Conservation (phyloP, 495 filamentous ascomycete genomes). For the Elaphomyces granulatus region DNA sequence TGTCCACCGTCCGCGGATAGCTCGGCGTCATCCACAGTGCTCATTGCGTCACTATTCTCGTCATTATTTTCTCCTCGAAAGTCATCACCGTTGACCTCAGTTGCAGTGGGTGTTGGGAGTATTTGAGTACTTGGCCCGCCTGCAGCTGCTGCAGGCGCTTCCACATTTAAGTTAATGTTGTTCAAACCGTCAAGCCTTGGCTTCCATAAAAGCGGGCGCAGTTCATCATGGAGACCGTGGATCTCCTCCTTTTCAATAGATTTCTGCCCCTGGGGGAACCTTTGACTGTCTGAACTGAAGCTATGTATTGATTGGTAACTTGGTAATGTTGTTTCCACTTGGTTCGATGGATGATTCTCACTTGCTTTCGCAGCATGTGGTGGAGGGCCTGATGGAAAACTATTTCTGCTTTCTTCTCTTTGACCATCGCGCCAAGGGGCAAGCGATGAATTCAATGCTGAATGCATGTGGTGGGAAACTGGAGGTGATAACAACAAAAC, state of each 20-base stretch:
- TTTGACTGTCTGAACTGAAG: background rate
- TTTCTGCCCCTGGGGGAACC: background rate
- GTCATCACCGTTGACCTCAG: background rate
- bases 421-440: background rate
- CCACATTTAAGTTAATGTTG: background rate
- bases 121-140: background rate
- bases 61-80: background rate
- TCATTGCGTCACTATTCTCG: background rate
- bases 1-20: background rate
- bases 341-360: background rate
- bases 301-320: background rate
- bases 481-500: too few relatives aligned
- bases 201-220: background rate
- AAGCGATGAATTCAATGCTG: too few relatives aligned
- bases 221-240: background rate
- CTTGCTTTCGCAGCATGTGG: background rate
- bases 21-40: background rate
- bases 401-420: background rate
- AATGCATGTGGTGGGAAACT: too few relatives aligned
- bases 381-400: background rate
- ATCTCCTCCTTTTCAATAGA: background rate
- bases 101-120: background rate
- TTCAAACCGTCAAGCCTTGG: background rate
- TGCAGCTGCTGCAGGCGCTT: background rate
- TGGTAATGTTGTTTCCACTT: background rate